phyloP scores from a whole-genome alignment of 352 stramenopile species.

The Pythium coloratum region DNA sequence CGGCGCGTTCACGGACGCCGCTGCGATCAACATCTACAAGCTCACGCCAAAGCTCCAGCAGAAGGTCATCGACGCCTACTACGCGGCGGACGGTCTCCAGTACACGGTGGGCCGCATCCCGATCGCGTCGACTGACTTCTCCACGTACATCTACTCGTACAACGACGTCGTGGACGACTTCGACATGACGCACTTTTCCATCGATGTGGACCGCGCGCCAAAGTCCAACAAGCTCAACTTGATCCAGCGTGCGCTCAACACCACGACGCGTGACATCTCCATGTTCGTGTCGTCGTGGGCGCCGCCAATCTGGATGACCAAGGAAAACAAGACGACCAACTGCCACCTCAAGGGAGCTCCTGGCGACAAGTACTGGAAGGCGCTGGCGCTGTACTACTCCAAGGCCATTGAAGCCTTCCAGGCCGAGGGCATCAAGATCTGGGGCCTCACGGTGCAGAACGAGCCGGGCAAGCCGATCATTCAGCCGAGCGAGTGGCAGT shows the following conservation, averaged over 20 bases:
- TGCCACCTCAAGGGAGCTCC: conserved; percentile 48
- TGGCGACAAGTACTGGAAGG: conserved; percentile 62
- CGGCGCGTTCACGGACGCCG: conserved; percentile 85
- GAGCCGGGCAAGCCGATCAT: conserved; percentile 60
- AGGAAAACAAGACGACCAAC: conserved; percentile 54
- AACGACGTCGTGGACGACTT: conserved; percentile 74
- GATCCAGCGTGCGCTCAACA: conserved; percentile 55
- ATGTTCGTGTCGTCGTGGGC: conserved; percentile 84
- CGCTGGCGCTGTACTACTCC: conserved; percentile 76
- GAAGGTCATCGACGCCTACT: conserved; percentile 81
- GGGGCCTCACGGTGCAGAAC: conserved; percentile 85
- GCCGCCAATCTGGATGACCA: conserved; percentile 86
- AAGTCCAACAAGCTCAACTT: conserved; percentile 62
- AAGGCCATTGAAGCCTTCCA: conserved; percentile 74
- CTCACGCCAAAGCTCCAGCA: conserved; percentile 60
- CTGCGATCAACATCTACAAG: conserved; percentile 77
- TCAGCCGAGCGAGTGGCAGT: conserved; percentile 53
- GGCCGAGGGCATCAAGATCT: conserved; percentile 62
- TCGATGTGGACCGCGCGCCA: conserved; percentile 71
- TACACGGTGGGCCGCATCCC: conserved; percentile 83
- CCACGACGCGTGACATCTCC: conserved; percentile 45
- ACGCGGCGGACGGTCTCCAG: conserved; percentile 60
- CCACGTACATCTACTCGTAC: conserved; percentile 82
- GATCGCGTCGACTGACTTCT: conserved; percentile 88
- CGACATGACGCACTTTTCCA: conserved; percentile 76